Conservation (phyloP, 2,329 filamentous ascomycete species). For the Monilinia fructigena region DNA sequence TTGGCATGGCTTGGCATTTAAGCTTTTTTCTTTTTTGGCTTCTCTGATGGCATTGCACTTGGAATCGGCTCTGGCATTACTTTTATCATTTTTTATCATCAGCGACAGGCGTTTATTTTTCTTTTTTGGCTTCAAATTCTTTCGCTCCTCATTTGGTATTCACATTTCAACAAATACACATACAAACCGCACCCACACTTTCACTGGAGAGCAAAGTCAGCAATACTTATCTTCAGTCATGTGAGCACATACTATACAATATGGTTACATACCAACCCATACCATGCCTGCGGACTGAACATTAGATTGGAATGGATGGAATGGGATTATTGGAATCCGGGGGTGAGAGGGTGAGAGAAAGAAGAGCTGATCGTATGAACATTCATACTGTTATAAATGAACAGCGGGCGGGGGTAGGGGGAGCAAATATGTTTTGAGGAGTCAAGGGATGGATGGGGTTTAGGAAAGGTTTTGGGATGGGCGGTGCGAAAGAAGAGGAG, state of each 20-base stretch:
- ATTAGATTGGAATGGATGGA: slow-evolving; percentile 10
- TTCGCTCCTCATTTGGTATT: slow-evolving; percentile 16
- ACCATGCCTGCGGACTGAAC: slow-evolving; percentile 4
- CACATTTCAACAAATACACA: slow-evolving; percentile 8
- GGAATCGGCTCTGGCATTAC: slow-evolving; percentile 19
- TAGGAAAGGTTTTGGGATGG: not conserved
- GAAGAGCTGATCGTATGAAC: not conserved
- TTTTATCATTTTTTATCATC: slow-evolving; percentile 15
- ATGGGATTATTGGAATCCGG: slow-evolving; percentile 6
- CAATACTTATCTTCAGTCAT: not conserved
- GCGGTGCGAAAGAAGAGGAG: not conserved
- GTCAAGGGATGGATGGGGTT: slow-evolving; percentile 10
- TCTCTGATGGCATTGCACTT: slow-evolving; percentile 21
- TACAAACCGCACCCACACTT: slow-evolving; percentile 1
- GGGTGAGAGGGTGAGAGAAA: not conserved
- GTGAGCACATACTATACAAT: not conserved
- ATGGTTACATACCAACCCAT: slow-evolving; percentile 12
- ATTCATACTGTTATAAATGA: not conserved
- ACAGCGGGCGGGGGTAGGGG: not conserved
- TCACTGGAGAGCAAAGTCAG: slow-evolving; percentile 3
- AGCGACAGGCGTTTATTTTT: slow-evolving; percentile 23
- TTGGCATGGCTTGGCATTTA: slow-evolving; percentile 22
- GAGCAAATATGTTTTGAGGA: slow-evolving; percentile 7
- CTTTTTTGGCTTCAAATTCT: slow-evolving; percentile 18
- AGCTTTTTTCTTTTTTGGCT: slow-evolving; percentile 15